Base-by-base conservation (phyloP, 768 basidiomycete species). In the Calocybe indica region DNA sequence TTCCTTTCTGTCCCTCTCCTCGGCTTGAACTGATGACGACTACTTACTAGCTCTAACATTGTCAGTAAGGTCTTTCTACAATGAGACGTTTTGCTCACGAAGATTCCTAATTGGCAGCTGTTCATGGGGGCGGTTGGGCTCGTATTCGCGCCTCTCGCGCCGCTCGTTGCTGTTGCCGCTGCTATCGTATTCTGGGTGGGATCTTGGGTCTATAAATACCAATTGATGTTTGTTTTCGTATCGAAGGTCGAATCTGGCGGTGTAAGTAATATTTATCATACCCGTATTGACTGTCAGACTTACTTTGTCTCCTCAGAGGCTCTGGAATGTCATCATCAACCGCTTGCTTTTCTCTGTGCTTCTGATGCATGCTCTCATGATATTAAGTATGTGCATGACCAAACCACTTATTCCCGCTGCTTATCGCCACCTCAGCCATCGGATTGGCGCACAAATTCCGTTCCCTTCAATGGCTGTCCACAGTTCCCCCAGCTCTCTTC, bases 301-400 rank as follows among this genome's bases (percentile, higher is more conserved):
- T 33, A 39, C 37, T 32, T 46, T 42, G 33, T 36, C 32, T 14
- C 45, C 48, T 1, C 56, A 92, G 90, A 86, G 91, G 13, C 70
- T 95, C 55, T 96, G 92, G 92, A 96, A 96, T 59, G 82, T 91
- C n/a, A 76, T 90, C 40, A 74, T 91, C 65, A 99, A 99, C 63
- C 83, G 96, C 45, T 69, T 98, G 15, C 67, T 98, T 10, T 71
- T 81, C 49, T 84, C 80, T 32, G 76, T 87, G 5, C 61, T 94
- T 22, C 66, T 96, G 56, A 97, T 97, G 94, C 93, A 97, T 58
- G 55, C 78, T 37, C 66, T 92, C 41, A 86, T 92, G 85, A 66
- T 85, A 40, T 76, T 97, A 41, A 96, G 92, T 96, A 63, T 53
- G 91, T 73, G 45, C 12, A 43, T 22, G 52, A 43, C 39, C 53